phyloP scores from a whole-genome alignment of 192 early-diverging fungal species.

The Chytriomyces sp. region DNA sequence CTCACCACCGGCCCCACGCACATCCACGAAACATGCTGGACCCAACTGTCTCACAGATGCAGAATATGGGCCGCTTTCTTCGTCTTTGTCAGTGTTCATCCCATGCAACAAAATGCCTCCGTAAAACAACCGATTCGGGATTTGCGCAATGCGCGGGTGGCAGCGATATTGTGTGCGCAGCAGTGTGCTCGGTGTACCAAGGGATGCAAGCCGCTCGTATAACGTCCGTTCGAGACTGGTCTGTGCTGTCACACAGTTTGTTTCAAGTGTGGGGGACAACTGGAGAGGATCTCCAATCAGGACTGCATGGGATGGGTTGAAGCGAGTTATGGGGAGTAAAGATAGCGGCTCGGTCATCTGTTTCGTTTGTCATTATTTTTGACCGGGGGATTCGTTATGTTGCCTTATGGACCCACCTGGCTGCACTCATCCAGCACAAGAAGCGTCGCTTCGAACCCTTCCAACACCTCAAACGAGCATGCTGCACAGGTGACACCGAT shows the following conservation, averaged over 20 bases:
- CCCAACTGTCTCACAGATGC: conserved; percentile 58
- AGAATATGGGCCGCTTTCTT: background rate
- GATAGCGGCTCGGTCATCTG: conserved; percentile 90
- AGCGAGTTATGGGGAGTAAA: conserved; percentile 75
- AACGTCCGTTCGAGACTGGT: conserved; percentile 81
- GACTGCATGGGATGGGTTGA: conserved; percentile 64
- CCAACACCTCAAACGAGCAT: conserved; percentile 73
- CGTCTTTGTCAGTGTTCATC: conserved; percentile 31
- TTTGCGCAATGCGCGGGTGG: conserved; percentile 64
- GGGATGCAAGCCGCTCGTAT: conserved; percentile 74
- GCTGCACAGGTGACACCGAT: conserved; percentile 83
- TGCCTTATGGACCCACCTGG: conserved; percentile 48
- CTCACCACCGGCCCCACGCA: conserved; percentile 52
- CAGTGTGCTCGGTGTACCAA: conserved; percentile 60
- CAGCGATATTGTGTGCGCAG: conserved; percentile 78
- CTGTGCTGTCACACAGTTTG: conserved; percentile 32
- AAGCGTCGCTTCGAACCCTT: conserved; percentile 61
- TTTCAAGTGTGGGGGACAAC: conserved; percentile 79
- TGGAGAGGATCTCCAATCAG: conserved; percentile 90
- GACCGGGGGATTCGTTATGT: background rate
- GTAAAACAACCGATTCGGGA: conserved; percentile 74
- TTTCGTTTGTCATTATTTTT: conserved; percentile 26
- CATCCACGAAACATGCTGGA: conserved; percentile 64
- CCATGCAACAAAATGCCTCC: conserved; percentile 56
- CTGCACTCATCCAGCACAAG: conserved; percentile 87